Evolutionary conservation across 306 rosid genomes (phyloP), one percentile per base, ranked within the genome.

Genomic region (Corylus heterophylla): DNA sequence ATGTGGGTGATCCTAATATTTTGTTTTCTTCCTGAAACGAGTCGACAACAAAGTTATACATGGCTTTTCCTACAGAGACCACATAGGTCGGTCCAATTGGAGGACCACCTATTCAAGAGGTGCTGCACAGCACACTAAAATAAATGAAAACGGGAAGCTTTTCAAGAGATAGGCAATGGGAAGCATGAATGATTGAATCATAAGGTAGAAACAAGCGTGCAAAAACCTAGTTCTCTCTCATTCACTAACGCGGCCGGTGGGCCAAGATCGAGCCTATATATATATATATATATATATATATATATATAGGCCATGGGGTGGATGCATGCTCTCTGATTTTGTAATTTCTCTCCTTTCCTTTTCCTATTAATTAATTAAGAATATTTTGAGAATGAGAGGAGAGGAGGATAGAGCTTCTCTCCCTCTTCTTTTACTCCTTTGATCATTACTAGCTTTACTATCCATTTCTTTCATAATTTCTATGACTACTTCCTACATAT

Each of bases 161-260:
- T 63, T 68, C 8, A 12, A 68, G 44, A 12, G 8, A 1, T 39
- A 42, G 72, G 50, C 50, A 42, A 66, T 66, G 71, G 17, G 45
- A 58, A 18, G 71, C 47, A 58, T 25, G 58, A 47, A 44, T 45
- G 37, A 75, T 75, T 45, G 78, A 75, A 75, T 61, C 78, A 75
- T 45, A 25, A 44, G 78, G 44, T 61, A 42, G 44, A 11, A 27
- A 58, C 35, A 75, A 75, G 73, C 73, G 52, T 64, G 79, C 63
- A 50, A 76, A 50, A 27, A 76, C 72, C 73, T 37, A 48, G 73
- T 31, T 27, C 72, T 44, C 72, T 44, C 72, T 42, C 42, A 10
- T n/a, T 68, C 50, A n/a, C 29, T 42, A 68, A 44, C 49, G 51
- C n/a, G 31, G 51, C 29, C 50, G 27, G 72, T 68, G 72, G 72